phyloP scores from a whole-genome alignment of 345 rosid species.

The Lepidium aucheri region DNA sequence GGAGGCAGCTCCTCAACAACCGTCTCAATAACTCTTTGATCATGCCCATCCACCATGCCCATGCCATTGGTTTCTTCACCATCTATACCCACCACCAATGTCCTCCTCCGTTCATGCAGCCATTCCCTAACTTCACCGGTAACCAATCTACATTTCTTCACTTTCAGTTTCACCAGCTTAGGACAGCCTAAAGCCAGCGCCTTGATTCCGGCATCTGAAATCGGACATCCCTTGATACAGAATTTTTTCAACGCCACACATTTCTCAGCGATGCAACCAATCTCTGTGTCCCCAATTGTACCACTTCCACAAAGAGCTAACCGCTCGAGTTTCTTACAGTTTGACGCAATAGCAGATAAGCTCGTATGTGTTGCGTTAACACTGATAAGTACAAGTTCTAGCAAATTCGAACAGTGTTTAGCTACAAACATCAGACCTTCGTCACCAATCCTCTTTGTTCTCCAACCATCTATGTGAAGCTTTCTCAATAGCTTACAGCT shows the following conservation, averaged over 20 bases:
- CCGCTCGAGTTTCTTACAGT: conserved; percentile 58
- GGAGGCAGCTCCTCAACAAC: conserved; percentile 27
- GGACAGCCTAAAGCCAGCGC: conserved; percentile 77
- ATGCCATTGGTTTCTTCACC: conserved; percentile 31
- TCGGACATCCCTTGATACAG: conserved; percentile 69
- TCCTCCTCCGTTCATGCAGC: conserved; percentile 44
- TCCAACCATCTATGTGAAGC: conserved; percentile 83
- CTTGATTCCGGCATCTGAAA: conserved; percentile 59
- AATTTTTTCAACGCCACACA: conserved; percentile 64
- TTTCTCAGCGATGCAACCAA: conserved; percentile 60
- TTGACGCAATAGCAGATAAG: conserved; percentile 40
- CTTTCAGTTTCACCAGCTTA: conserved; percentile 66
- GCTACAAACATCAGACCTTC: conserved; percentile 65
- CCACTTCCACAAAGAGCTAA: conserved; percentile 73
- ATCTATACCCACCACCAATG: conserved; percentile 58
- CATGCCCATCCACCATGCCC: conserved; percentile 27
- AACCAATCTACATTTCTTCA: conserved; percentile 70
- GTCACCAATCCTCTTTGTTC: conserved; percentile 61
- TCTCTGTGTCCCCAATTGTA: conserved; percentile 58
- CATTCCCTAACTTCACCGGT: conserved; percentile 46
- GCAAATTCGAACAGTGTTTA: conserved; percentile 46
- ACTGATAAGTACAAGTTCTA: conserved; percentile 76
- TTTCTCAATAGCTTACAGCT: conserved; percentile 56
- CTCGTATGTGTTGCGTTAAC: conserved; percentile 59
- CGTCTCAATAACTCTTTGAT: conserved; percentile 35